A percentile compares a stretch with the other conserved stretches of the same genome.
phyloP scores from a whole-genome alignment of 257 asterid species.

The Ophiorrhiza pumila region DNA sequence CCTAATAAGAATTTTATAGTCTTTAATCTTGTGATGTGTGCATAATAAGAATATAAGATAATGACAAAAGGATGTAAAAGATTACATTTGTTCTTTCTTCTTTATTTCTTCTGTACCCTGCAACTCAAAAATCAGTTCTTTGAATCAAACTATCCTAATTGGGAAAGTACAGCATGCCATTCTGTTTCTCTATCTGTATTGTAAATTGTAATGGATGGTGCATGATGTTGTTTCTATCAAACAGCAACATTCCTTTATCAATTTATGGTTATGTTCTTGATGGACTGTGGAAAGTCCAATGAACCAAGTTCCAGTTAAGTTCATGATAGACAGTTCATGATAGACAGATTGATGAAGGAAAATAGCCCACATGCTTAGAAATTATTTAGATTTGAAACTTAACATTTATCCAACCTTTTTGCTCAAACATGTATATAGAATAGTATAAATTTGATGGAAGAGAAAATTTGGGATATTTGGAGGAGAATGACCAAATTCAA shows the following conservation, averaged over 20 bases:
- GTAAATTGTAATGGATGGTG: not conserved
- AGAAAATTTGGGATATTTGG: not conserved
- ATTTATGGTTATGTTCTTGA: not conserved
- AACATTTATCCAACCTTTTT: not conserved
- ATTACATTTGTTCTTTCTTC: not conserved
- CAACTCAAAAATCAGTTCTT: not conserved
- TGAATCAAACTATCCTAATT: not conserved
- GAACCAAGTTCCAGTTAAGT: not conserved
- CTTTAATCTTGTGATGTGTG: not conserved
- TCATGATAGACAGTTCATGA: not conserved
- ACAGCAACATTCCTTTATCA: not conserved
- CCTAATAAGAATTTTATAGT: not conserved
- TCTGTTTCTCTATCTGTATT: not conserved
- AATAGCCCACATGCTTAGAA: not conserved
- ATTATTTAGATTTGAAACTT: not conserved
- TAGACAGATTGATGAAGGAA: not conserved
- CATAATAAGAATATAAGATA: not conserved
- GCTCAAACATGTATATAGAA: not conserved
- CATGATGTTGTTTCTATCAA: not conserved
- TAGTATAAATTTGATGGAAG: not conserved
- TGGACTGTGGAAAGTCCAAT: not conserved
- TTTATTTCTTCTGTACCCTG: not conserved
- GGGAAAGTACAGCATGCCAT: not conserved
- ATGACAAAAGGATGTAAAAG: not conserved
- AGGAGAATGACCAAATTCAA: not conserved